These are phyloP conservation scores for Saccharomycopsis capsularis DNA, from an alignment of 805 yeast genomes.

Conservation along the genomic window DNA sequence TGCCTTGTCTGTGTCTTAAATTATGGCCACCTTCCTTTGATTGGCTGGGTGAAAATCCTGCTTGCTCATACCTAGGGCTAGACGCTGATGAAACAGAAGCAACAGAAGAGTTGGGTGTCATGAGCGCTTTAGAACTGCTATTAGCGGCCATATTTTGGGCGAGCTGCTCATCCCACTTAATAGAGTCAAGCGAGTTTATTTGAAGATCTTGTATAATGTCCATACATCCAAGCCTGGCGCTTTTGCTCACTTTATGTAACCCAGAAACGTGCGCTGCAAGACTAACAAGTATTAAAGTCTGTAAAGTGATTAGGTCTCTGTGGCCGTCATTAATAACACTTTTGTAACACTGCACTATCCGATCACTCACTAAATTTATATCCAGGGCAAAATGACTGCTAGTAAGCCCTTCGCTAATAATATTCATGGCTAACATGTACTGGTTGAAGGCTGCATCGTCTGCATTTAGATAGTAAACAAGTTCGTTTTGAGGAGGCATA, in stretches of 20 bases:
- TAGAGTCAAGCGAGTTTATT: constrained; percentile 27
- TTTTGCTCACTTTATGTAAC: constrained; percentile 38
- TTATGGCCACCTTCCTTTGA: background rate
- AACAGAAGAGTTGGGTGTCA: background rate
- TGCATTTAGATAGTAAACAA: constrained; percentile 30
- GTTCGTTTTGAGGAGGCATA: constrained; percentile 35
- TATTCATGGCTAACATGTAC: constrained; percentile 39
- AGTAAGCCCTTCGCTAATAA: constrained; percentile 43
- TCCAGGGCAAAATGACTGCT: constrained; percentile 32
- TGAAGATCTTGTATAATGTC: constrained; percentile 33
- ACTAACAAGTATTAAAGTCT: constrained; percentile 35
- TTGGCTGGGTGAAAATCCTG: background rate
- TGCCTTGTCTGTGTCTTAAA: too few relatives aligned
- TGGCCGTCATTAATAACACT: constrained; percentile 28
- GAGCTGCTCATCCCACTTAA: too few relatives aligned
- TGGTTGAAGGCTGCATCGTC: constrained; percentile 34
- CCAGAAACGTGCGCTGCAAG: constrained; percentile 47
- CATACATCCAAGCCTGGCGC: constrained; percentile 38
- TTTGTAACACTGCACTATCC: constrained; percentile 30
- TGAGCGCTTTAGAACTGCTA: background rate
- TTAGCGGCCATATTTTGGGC: too few relatives aligned
- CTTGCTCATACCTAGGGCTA: too few relatives aligned
- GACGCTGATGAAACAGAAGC: background rate
- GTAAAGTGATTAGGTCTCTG: constrained; percentile 39
- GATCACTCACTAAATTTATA: constrained; percentile 35